Evolutionary conservation across 768 basidiomycete species (phyloP), one percentile per base, ranked within the genome.

Genomic region (Hericium erinaceus): DNA sequence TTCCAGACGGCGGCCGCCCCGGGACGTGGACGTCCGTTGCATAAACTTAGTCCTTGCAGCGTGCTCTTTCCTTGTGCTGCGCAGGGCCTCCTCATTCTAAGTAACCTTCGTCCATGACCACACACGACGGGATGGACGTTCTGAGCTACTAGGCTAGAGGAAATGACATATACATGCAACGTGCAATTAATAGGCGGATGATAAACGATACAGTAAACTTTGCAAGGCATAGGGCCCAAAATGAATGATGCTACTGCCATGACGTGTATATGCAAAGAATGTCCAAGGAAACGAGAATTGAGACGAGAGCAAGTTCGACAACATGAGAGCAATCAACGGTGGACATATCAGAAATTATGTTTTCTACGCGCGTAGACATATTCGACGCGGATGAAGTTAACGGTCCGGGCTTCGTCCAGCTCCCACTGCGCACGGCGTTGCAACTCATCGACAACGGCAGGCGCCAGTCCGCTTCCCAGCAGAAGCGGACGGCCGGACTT

Each of bases 401-500:
- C 75, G 10, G 70, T 70, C 16, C 69, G 62, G 4, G 77, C 76
- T 15, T 78, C 76, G 13, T 70, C 67, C 41, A 88, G 65, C 63
- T 90, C 89, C 38, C 64, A 48, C n/a, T 66, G 67, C 12, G 82
- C 78, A 22, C 80, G 77, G 5, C 57, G 55, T 67, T 87, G 77
- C 16, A 90, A 68, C 37, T 77, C 71, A 57, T 82, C 72, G 20
- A 89, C 75, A 15, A 82, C 65, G 8, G 72, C 68, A 64, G 78
- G 76, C 2, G 81, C 68, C 28, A 89, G 64, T 4, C 86, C 89
- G 63, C 73, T 16, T 12, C 82, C 79, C 5, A 90, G 76, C 2
- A 91, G 75, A 44, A 90, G 72, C 20, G 86, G 84, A n/a, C 85
- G 75, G 16, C 80, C 83, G 0, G 83, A 81, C 61, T 75, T 76